Evolutionary conservation across 176 grass and related monocot genomes (phyloP).

Genomic region (Oryza brachyantha): DNA sequence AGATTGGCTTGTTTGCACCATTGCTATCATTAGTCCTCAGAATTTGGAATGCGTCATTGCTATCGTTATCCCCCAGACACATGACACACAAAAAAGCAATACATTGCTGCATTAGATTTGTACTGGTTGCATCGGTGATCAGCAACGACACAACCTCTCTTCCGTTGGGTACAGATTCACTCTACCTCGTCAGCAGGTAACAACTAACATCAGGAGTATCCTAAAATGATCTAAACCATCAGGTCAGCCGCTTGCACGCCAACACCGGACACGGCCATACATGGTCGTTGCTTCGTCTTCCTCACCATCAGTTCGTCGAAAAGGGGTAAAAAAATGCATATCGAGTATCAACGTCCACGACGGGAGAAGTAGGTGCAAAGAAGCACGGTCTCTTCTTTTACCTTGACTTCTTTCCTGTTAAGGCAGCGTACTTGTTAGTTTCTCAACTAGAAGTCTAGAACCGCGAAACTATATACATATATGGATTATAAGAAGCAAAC

Average conservation of each 20-base stretch:
- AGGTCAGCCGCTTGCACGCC: neutral
- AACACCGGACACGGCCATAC: neutral
- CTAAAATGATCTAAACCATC: neutral
- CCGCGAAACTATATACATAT: slow-evolving; percentile 10
- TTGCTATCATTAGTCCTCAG: no score
- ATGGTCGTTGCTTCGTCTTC: neutral
- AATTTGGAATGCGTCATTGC: no score
- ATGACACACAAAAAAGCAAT: no score
- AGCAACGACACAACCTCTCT: no score
- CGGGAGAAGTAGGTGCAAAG: slow-evolving; percentile 76
- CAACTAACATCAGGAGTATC: neutral
- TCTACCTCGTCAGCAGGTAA: no score
- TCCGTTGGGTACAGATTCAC: neutral
- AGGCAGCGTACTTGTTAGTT: neutral
- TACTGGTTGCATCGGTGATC: no score
- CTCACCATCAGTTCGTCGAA: neutral
- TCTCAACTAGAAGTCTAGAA: neutral
- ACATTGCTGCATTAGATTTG: no score
- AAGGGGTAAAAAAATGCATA: neutral
- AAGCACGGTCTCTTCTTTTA: slow-evolving; percentile 64
- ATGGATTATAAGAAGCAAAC: slow-evolving; percentile 37
- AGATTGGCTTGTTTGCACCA: no score
- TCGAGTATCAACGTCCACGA: slow-evolving; percentile 28
- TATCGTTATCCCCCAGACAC: no score
- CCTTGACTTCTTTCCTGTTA: slow-evolving; percentile 74